Conservation (phyloP, 2,329 filamentous ascomycete genomes). For the Podosphaera fusca region DNA sequence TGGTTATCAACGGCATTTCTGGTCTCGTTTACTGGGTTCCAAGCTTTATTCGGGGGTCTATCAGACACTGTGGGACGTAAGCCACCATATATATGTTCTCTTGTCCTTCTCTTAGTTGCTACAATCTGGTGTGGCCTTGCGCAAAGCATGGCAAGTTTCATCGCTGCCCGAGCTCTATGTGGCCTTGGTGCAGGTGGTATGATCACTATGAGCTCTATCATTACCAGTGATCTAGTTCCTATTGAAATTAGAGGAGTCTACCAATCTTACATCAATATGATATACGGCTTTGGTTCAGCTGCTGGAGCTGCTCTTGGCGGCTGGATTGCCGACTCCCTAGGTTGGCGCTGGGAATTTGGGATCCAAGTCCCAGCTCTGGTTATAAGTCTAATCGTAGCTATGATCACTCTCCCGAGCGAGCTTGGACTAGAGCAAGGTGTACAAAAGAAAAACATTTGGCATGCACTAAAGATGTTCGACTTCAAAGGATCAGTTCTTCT, state of each 20-base stretch:
- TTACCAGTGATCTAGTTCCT: constrained; percentile 50
- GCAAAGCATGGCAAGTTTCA: constrained; percentile 42
- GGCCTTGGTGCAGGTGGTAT: constrained; percentile 52
- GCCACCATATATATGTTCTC: constrained; percentile 36
- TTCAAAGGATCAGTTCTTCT: constrained; percentile 29
- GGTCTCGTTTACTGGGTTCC: constrained; percentile 52
- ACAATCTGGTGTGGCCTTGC: constrained; percentile 50
- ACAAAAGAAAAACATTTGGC: constrained; percentile 21
- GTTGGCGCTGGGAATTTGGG: constrained; percentile 53
- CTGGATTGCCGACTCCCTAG: constrained; percentile 42
- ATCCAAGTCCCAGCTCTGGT: constrained; percentile 31
- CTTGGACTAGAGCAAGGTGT: constrained; percentile 25
- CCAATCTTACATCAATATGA: constrained; percentile 46
- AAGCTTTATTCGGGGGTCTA: constrained; percentile 50
- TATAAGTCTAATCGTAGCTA: constrained; percentile 23
- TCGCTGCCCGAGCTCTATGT: constrained; percentile 44
- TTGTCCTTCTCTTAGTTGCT: constrained; percentile 37
- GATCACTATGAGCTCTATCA: constrained; percentile 44
- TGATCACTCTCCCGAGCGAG: constrained; percentile 25
- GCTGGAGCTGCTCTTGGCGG: constrained; percentile 48
- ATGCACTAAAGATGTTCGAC: constrained; percentile 33
- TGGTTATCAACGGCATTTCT: constrained; percentile 67
- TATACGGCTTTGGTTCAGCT: constrained; percentile 33
- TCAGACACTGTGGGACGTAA: constrained; percentile 54
- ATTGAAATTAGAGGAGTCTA: constrained; percentile 43